phyloP scores from a whole-genome alignment of 495 filamentous ascomycete genomes.

The Daldinia concentrica region DNA sequence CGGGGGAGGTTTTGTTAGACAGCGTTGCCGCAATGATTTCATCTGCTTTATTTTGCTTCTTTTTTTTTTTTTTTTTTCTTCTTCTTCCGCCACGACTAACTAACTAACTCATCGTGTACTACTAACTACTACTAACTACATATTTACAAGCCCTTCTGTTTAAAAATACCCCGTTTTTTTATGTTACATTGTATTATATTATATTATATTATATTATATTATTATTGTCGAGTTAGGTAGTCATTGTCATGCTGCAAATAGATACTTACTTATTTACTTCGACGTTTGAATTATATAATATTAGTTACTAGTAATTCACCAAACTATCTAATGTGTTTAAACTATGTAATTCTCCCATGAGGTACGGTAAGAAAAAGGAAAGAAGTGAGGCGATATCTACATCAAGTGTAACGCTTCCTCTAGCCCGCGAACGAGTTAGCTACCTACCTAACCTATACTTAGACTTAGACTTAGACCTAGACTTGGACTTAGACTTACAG shows the following conservation, averaged over 20 bases:
- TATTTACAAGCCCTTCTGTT: neutral
- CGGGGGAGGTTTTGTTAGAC: neutral
- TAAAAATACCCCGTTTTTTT: conserved; percentile 13
- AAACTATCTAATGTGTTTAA: neutral
- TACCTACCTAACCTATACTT: neutral
- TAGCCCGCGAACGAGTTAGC: neutral
- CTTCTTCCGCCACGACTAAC: conserved; percentile 4
- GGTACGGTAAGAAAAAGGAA: neutral
- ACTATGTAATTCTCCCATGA: no score
- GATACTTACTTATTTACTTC: neutral
- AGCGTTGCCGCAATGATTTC: conserved; percentile 6
- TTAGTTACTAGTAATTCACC: no score
- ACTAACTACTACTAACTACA: neutral
- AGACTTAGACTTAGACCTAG: neutral
- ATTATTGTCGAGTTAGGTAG: neutral
- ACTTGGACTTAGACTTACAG: no score
- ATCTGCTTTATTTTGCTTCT: conserved; percentile 1
- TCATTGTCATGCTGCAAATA: neutral
- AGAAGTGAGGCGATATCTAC: neutral
- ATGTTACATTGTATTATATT: neutral
- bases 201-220: neutral
- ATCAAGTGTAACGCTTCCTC: neutral
- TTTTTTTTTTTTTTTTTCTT: neutral
- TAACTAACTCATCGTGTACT: conserved; percentile 5
- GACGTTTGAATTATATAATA: no score